Evolutionary conservation across 345 rosid genomes (phyloP).

Genomic region (Dimocarpus longan): DNA sequence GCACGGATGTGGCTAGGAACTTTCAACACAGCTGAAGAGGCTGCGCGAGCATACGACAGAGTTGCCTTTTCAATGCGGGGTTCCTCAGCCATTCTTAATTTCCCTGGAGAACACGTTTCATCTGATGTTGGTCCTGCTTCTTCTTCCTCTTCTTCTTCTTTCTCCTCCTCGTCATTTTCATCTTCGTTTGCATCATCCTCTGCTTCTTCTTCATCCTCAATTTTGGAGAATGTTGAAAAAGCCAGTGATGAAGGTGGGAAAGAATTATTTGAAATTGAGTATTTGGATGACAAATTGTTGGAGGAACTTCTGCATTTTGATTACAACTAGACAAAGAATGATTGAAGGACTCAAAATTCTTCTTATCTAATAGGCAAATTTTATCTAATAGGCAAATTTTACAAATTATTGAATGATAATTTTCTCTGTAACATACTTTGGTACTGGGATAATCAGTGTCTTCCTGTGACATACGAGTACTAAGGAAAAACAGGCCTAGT

Average conservation of each 20-base stretch:
- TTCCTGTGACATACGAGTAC: no score
- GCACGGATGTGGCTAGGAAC: constrained; percentile 89
- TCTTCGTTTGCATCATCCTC: constrained; percentile 16
- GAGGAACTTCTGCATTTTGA: constrained; percentile 61
- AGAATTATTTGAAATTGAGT: constrained; percentile 56
- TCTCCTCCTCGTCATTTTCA: constrained; percentile 10
- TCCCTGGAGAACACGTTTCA: constrained; percentile 60
- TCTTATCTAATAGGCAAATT: neutral
- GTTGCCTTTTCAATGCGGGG: constrained; percentile 79
- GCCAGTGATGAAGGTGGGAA: constrained; percentile 17
- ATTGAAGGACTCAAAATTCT: constrained; percentile 15
- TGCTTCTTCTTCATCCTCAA: constrained; percentile 20
- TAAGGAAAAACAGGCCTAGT: neutral
- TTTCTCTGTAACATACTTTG: neutral
- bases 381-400: neutral
- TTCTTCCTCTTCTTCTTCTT: constrained; percentile 25
- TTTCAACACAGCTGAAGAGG: constrained; percentile 71
- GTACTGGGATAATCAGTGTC: neutral
- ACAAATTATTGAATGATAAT: neutral
- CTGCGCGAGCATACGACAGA: constrained; percentile 81
- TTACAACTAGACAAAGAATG: constrained; percentile 19
- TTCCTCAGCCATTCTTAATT: constrained; percentile 66
- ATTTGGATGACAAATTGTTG: constrained; percentile 49
- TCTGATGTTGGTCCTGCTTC: constrained; percentile 11
- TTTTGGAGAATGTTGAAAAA: constrained; percentile 10